Evolutionary conservation across 2,329 filamentous ascomycete species (phyloP).

Genomic region (Colletotrichum paranaense): DNA sequence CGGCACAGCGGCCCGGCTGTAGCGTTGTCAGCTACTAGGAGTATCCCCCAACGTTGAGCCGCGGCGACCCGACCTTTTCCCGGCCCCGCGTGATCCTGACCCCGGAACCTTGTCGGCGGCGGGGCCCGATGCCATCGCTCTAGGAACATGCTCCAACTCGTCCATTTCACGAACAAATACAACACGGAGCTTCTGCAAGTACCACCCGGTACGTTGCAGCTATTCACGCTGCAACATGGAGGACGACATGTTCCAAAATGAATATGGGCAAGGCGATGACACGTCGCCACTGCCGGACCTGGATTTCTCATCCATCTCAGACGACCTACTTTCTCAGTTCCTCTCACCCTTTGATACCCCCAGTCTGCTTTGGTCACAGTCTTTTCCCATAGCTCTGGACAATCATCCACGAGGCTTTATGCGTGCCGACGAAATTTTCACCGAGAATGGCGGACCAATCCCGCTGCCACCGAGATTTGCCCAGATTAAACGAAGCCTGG

Average conservation of each 20-base stretch:
- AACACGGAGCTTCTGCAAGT: constrained; percentile 5
- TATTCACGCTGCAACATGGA: neutral
- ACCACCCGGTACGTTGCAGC: neutral
- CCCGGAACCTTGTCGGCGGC: constrained; percentile 25
- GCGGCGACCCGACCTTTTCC: constrained; percentile 26
- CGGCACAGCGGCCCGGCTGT: constrained; percentile 29
- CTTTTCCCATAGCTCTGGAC: constrained; percentile 32
- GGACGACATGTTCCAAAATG: constrained; percentile 20
- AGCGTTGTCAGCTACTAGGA: constrained; percentile 14
- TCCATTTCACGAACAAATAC: constrained; percentile 5
- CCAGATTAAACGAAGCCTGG: constrained; percentile 65
- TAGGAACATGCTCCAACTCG: constrained; percentile 21
- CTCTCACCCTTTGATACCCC: constrained; percentile 36
- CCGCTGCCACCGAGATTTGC: constrained; percentile 70
- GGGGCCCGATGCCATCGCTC: constrained; percentile 19
- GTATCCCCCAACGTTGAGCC: constrained; percentile 7
- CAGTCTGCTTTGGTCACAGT: constrained; percentile 36
- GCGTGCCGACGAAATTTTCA: constrained; percentile 32
- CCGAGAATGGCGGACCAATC: constrained; percentile 43
- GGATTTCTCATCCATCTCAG: constrained; percentile 23
- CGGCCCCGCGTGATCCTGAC: constrained; percentile 21
- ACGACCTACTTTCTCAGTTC: constrained; percentile 26
- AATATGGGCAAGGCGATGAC: constrained; percentile 16
- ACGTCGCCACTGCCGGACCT: constrained; percentile 19
- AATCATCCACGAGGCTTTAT: constrained; percentile 33